Base-by-base conservation (phyloP, 257 asterid species). In the Coffea canephora region DNA sequence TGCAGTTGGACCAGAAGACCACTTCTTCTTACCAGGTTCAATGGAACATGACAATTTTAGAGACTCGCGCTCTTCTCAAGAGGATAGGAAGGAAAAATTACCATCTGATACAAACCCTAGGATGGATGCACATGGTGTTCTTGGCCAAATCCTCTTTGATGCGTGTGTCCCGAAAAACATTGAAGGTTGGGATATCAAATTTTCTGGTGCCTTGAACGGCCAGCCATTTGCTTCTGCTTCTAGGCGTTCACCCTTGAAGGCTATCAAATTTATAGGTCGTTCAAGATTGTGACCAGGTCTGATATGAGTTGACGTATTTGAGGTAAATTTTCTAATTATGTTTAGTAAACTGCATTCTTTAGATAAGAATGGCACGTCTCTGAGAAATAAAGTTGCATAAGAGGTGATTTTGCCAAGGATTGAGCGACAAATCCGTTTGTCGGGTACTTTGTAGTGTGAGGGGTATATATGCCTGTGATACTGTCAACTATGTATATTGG, bases 131-230 rank as follows among this genome's bases (percentile, higher is more conserved):
- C 92, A 94, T 75, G 86, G 96, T 69, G 90, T 92, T 77, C 97
- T 94, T 25, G 97, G 98, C 64, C 89, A 91, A 82, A 74, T 92
- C 75, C 93, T 94, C 70, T 94, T 92, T 52, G 97, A 94, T n/a
- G 97, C 86, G 2, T 94, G 97, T 77, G 91, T 92, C 74, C 98
- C 98, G 0, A 94, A 94, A 83, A 94, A 89, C 5, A 83, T 94
- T 25, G 98, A 92, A 84, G 96, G 97, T 61, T 94, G 98, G 98
- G 98, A 94, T 75, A 85, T 94, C 36, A 94, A 89, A 79, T 94
- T 89, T 75, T 86, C 91, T 1, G 90, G 94, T 81, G 88, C 94
- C 36, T 83, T 90, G 87, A 92, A 94, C 55, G 88, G 96, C 50
- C 94, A 89, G 77, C 95, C 92, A 2, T 80, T 87, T 69, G 91